Evolutionary conservation across 768 basidiomycete genomes (phyloP).

Genomic region (Pleurotus pulmonarius): DNA sequence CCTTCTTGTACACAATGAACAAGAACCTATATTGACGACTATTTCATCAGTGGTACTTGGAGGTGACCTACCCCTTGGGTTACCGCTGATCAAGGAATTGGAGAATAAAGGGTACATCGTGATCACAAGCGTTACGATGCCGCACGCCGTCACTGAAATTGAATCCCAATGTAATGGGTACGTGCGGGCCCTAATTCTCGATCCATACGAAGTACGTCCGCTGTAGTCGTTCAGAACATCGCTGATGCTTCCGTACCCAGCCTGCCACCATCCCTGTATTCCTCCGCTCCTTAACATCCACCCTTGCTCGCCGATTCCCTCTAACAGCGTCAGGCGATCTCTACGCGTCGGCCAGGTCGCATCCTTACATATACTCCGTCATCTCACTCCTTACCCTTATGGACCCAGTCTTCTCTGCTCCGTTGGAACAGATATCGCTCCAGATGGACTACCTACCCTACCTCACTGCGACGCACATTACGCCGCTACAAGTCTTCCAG

Average conservation of each 20-base stretch:
- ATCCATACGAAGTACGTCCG: constrained; percentile 62
- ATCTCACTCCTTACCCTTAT: constrained; percentile 70
- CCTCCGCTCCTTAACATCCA: constrained; percentile 75
- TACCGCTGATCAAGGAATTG: constrained; percentile 69
- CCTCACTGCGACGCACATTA: constrained; percentile 70
- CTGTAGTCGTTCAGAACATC: not conserved
- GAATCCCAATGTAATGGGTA: constrained; percentile 71
- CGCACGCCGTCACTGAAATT: constrained; percentile 59
- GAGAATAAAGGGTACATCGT: constrained; percentile 82
- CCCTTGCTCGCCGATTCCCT: constrained; percentile 80
- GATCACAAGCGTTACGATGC: constrained; percentile 70
- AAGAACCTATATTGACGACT: constrained; percentile 4
- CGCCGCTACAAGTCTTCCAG: constrained; percentile 74
- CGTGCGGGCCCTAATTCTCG: constrained; percentile 76
- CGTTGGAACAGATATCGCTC: constrained; percentile 69
- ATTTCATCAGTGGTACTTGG: constrained; percentile 66
- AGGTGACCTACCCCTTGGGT: constrained; percentile 68
- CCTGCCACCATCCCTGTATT: constrained; percentile 71
- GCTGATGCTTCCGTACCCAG: constrained; percentile 29
- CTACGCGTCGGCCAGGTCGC: constrained; percentile 58
- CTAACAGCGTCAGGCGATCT: constrained; percentile 79
- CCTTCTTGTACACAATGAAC: not conserved
- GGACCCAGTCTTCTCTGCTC: constrained; percentile 42
- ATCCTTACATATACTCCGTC: constrained; percentile 73
- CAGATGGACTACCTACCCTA: constrained; percentile 64